A percentile compares a stretch with the other conserved stretches of the same genome.
Conservation (phyloP, 768 basidiomycete genomes). For the Gyrodon lividus region DNA sequence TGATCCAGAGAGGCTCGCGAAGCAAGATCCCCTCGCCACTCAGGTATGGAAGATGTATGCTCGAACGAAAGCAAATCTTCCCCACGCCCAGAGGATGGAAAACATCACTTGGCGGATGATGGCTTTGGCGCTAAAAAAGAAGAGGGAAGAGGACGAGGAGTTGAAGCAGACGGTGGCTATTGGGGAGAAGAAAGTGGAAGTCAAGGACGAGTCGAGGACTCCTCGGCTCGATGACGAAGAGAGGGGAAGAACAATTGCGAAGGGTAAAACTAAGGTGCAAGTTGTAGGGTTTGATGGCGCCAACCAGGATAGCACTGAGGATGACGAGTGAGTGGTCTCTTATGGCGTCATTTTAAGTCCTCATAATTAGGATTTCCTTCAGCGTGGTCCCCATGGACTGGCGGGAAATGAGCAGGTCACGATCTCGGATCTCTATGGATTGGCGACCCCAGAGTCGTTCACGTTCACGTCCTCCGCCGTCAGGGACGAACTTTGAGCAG, state of each 20-base stretch:
- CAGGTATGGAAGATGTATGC: slow-evolving; percentile 98
- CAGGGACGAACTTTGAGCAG: slow-evolving; percentile 49
- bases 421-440: slow-evolving; percentile 90
- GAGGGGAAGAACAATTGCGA: slow-evolving; percentile 75
- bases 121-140: slow-evolving; percentile 90
- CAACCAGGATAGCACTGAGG: slow-evolving; percentile 68
- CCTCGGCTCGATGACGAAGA: slow-evolving; percentile 36
- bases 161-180: slow-evolving; percentile 8
- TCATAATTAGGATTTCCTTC: slow-evolving; percentile 24
- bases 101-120: slow-evolving; percentile 99
- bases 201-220: slow-evolving; percentile 22
- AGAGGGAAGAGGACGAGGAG: slow-evolving; percentile 69
- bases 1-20: slow-evolving; percentile 67
- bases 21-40: slow-evolving; percentile 88
- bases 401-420: slow-evolving; percentile 87
- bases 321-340: slow-evolving; percentile 63
- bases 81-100: slow-evolving; percentile 95
- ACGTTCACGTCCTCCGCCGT: slow-evolving; percentile 69
- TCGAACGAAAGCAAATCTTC: slow-evolving; percentile 82
- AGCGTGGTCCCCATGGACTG: slow-evolving; percentile 82
- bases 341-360: slow-evolving; percentile 19
- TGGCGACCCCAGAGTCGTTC: slow-evolving; percentile 82
- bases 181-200: slow-evolving; percentile 9
- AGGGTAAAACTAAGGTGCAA: slow-evolving; percentile 74
- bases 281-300: slow-evolving; percentile 81